phyloP scores from a whole-genome alignment of 352 stramenopile species.

The Phytophthora citrophthora region DNA sequence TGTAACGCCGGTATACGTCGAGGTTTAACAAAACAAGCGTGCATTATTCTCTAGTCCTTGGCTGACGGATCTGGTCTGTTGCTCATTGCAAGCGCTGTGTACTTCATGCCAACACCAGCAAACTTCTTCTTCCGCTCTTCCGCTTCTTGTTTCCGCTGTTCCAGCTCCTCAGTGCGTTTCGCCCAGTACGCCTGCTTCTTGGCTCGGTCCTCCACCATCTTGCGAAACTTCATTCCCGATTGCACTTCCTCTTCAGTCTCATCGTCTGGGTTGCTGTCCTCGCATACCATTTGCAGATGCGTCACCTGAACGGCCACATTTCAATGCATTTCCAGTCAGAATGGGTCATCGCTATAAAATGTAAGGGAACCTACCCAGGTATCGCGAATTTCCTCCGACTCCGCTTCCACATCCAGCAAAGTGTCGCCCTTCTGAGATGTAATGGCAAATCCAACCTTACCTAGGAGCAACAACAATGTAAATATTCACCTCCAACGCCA shows the following conservation, averaged over 20 bases:
- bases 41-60: conserved; percentile 23
- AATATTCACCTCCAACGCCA: not conserved
- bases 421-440: conserved; percentile 65
- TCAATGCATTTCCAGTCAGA: not conserved
- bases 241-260: conserved; percentile 42
- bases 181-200: conserved; percentile 84
- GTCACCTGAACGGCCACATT: conserved; percentile 47
- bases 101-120: conserved; percentile 75
- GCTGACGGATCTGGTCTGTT: conserved; percentile 45
- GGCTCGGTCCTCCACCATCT: conserved; percentile 76
- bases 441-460: conserved; percentile 52
- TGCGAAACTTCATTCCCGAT: conserved; percentile 58
- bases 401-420: conserved; percentile 76
- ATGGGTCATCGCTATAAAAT: not conserved
- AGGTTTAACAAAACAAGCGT: not conserved
- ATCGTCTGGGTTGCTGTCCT: conserved; percentile 50
- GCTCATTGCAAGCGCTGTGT: conserved; percentile 79
- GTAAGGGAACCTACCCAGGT: conserved; percentile 55
- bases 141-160: conserved; percentile 75
- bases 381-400: conserved; percentile 63
- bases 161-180: conserved; percentile 77
- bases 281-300: conserved; percentile 75
- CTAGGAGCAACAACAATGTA: conserved; percentile 25
- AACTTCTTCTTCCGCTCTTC: conserved; percentile 86
- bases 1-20: too few species aligned